Evolutionary conservation across 192 early-diverging fungal species (phyloP), one percentile per base, ranked within the genome.

Genomic region (Coemansia sp.): DNA sequence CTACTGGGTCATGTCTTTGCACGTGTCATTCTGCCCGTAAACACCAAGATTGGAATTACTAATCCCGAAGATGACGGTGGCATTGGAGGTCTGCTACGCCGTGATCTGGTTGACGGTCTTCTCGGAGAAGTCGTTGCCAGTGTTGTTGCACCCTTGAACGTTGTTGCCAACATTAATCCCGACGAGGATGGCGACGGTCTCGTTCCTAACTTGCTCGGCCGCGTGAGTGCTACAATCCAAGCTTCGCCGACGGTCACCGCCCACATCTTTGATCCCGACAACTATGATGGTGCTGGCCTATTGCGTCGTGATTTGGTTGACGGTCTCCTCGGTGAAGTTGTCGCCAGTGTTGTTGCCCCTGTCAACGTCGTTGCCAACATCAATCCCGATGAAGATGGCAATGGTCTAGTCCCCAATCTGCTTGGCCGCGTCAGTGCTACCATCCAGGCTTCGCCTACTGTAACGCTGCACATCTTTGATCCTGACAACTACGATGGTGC

Each of bases 321-420:
- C 12, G 53, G 58, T 24, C 50, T 69, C 6, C 61, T 69, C 25
- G 67, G 67, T 24, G 67, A 62, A 14, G 55, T 69, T 19, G 40
- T 62, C 23, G n/a, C n/a, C n/a, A n/a, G n/a, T n/a, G n/a, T n/a
- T n/a, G n/a, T n/a, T n/a, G n/a, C n/a, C n/a, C n/a, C n/a, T n/a
- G n/a, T n/a, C n/a, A n/a, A n/a, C n/a, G n/a, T n/a, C n/a, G n/a
- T n/a, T n/a, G n/a, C n/a, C n/a, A n/a, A n/a, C n/a, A n/a, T n/a
- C n/a, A n/a, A n/a, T n/a, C n/a, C n/a, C n/a, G n/a, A n/a, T n/a
- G n/a, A n/a, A n/a, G n/a, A n/a, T n/a, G n/a, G n/a, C n/a, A n/a
- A n/a, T n/a, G n/a, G n/a, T n/a, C n/a, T 71, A 2, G 18, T 71
- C 2, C 69, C 69, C 7, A 71, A 71, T 54, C 58, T 71, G n/a